Evolutionary conservation across 352 stramenopile species (phyloP), one percentile per base, ranked within the genome.

Genomic region (Phytopythium montanum): DNA sequence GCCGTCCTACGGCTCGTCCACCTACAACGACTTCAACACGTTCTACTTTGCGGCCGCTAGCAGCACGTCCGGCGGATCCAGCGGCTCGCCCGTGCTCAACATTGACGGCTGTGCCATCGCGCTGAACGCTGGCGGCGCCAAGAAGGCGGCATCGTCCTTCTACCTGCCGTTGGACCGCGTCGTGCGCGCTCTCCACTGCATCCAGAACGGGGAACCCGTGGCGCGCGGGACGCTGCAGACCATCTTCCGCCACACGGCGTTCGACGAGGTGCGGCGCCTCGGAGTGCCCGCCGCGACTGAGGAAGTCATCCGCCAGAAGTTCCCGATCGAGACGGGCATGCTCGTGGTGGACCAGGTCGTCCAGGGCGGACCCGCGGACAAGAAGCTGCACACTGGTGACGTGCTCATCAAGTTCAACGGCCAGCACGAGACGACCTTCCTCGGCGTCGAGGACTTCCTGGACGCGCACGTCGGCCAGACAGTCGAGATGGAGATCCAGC

Each of bases 11-110:
- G 84, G 85, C 23, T 90, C 77, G 4, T 78, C 64, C 38, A 84
- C 78, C 19, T 97, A 97, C 80, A 95, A 95, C 36, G 92, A 98
- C 64, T 95, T 96, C 59, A 96, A 96, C 63, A 97, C 90, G 23
- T 98, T 98, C 51, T 98, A 98, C 70, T 94, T 92, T 64, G 82
- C 81, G 9, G 90, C 90, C 0, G 88, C 88, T 2, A 93, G 81
- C 61, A 94, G 77, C 55, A 97, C 89, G 7, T 95, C 81, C 0
- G 90, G 91, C 29, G 91, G 91, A 5, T 96, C 85, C 0, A 97
- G 88, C 39, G 91, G 91, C 18, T 95, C 80, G 12, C 91, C 91
- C 9, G 91, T 97, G 48, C 72, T 97, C 18, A 88, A 95, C 64
- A 87, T 90, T 49, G 74, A 93, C 34, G 89, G 89, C 33, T 85